Conservation (phyloP, 805 yeast species). For the Sugiyamaella chiloensis region DNA sequence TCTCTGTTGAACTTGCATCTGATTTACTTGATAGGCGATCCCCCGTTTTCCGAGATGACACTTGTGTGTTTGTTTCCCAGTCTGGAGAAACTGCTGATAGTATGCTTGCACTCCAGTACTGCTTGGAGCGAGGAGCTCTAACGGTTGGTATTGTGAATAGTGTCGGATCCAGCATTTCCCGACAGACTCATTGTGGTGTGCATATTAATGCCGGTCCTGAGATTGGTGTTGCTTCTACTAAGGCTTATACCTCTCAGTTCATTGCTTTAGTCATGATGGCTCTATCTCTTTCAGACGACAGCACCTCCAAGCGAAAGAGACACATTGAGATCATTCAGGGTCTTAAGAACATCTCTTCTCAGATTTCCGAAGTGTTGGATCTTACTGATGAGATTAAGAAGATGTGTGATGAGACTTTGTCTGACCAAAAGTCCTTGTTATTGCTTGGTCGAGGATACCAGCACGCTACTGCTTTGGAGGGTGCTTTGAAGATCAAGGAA, state of each 20-base stretch:
- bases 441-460: slow-evolving; percentile 97
- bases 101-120: slow-evolving; percentile 89
- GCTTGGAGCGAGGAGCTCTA: slow-evolving; percentile 94
- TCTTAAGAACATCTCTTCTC: slow-evolving; percentile 75
- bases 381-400: slow-evolving; percentile 71
- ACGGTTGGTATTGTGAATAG: slow-evolving; percentile 97
- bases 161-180: slow-evolving; percentile 94
- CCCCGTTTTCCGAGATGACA: slow-evolving; percentile 98
- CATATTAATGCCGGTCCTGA: slow-evolving; percentile 99
- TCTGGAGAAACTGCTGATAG: slow-evolving; percentile 99
- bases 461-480: slow-evolving; percentile 95
- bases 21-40: slow-evolving; percentile 92
- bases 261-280: slow-evolving; percentile 98
- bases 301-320: slow-evolving; percentile 70
- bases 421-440: slow-evolving; percentile 80
- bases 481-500: slow-evolving; percentile 97
- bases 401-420: slow-evolving; percentile 69
- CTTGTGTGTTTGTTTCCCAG: slow-evolving; percentile 96
- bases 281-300: slow-evolving; percentile 87
- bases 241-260: slow-evolving; percentile 97
- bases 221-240: slow-evolving; percentile 98
- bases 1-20: slow-evolving; percentile 86
- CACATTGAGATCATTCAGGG: slow-evolving; percentile 85
- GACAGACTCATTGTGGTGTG: slow-evolving; percentile 98
- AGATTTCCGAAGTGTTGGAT: slow-evolving; percentile 71